phyloP scores from a whole-genome alignment of 2,329 filamentous ascomycete genomes.

The Aspergillus versicolor region DNA sequence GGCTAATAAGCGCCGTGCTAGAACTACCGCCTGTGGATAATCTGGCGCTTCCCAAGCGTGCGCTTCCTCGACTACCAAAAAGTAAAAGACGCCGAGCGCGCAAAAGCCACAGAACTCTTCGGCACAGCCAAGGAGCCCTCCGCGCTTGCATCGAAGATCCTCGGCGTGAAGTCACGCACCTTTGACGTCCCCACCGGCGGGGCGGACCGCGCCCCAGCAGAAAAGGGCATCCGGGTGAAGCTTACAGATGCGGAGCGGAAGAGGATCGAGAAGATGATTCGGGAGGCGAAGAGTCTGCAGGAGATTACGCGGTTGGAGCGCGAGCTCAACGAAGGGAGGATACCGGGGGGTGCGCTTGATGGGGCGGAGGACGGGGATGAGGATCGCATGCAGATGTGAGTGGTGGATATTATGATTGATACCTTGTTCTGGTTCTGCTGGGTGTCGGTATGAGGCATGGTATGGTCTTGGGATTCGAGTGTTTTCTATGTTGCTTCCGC shows the following conservation, averaged over 20 bases:
- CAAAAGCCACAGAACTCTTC: slow-evolving; percentile 75
- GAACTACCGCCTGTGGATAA: slow-evolving; percentile 89
- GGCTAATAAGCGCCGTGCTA: slow-evolving; percentile 39
- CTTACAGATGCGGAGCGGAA: slow-evolving; percentile 86
- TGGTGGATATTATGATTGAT: not conserved
- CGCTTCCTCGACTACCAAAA: slow-evolving; percentile 92
- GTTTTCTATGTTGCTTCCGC: not conserved
- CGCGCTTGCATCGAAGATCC: slow-evolving; percentile 77
- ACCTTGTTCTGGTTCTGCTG: not conserved
- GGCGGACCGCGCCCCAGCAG: slow-evolving; percentile 42
- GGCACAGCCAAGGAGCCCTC: slow-evolving; percentile 76
- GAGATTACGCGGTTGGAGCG: slow-evolving; percentile 91
- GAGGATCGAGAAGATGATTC: slow-evolving; percentile 81
- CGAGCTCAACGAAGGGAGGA: slow-evolving; percentile 81
- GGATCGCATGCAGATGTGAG: slow-evolving; percentile 41
- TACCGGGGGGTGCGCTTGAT: slow-evolving; percentile 63
- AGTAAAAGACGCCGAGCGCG: slow-evolving; percentile 81
- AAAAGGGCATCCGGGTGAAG: slow-evolving; percentile 74
- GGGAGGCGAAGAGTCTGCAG: slow-evolving; percentile 81
- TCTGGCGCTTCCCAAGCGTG: slow-evolving; percentile 81
- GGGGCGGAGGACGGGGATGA: slow-evolving; percentile 30
- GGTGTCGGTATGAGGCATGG: not conserved
- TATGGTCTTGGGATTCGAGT: not conserved
- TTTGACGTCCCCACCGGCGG: slow-evolving; percentile 55
- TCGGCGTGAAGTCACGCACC: slow-evolving; percentile 76